Conservation (phyloP, 768 basidiomycete genomes). For the Termitomyces sp. region DNA sequence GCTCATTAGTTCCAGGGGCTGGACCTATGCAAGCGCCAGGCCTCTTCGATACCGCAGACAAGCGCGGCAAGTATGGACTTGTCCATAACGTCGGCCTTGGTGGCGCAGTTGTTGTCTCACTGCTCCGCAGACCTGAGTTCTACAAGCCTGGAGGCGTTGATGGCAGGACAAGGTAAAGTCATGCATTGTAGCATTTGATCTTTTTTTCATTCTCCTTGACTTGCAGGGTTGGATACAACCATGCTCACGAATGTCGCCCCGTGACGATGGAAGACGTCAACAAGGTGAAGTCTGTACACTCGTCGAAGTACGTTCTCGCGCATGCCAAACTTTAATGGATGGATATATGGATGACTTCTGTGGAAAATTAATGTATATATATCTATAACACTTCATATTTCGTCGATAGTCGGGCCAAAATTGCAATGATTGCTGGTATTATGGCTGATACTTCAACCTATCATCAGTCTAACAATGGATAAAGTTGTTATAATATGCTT, state of each 20-base stretch:
- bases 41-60: constrained; percentile 56
- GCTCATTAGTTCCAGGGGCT: constrained; percentile 46
- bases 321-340: constrained; percentile 37
- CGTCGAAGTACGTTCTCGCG: constrained; percentile 44
- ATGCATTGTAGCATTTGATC: not conserved
- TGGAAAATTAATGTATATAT: not conserved
- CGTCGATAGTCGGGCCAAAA: not conserved
- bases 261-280: constrained; percentile 62
- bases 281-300: constrained; percentile 69
- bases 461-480: too few relatives aligned
- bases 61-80: constrained; percentile 73
- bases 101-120: constrained; percentile 71
- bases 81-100: constrained; percentile 84
- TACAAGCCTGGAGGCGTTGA: constrained; percentile 62
- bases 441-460: not conserved
- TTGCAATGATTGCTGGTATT: not conserved
- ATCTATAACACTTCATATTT: not conserved
- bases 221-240: constrained; percentile 73
- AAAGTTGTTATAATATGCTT: not conserved
- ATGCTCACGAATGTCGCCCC: constrained; percentile 61
- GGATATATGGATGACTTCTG: not conserved
- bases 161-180: constrained; percentile 54
- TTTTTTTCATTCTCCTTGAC: not conserved
- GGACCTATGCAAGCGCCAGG: constrained; percentile 80
- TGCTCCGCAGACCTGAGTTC: constrained; percentile 76